phyloP scores from a whole-genome alignment of 441 rosid genomes.

The Corymbia calophylla region DNA sequence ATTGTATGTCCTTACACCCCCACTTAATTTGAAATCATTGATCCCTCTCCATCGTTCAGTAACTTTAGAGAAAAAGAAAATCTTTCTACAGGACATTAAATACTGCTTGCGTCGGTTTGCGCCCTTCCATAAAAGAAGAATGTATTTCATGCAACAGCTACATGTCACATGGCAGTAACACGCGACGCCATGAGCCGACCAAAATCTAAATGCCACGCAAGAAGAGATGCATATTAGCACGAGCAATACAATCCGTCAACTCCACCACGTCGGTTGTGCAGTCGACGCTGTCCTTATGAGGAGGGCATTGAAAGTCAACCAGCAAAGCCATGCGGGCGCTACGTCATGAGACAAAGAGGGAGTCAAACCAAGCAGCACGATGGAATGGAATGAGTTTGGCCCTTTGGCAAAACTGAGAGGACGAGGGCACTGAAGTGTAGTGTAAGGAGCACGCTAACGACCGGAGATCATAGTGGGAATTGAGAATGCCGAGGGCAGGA shows the following conservation, averaged over 20 bases:
- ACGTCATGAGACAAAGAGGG: neutral
- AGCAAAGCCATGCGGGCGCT: neutral
- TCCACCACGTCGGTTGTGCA: fast-evolving
- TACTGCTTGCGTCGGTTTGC: neutral
- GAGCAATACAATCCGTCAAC: neutral
- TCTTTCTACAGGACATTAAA: neutral
- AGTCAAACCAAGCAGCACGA: neutral
- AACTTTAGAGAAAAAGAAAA: neutral
- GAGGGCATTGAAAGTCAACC: neutral
- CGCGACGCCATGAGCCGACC: neutral
- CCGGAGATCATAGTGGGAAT: neutral
- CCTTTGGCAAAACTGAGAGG: neutral
- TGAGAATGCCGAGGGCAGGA: neutral
- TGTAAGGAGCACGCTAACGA: neutral
- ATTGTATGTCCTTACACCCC: neutral
- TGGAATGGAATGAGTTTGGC: neutral
- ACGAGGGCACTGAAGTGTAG: neutral
- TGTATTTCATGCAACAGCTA: neutral
- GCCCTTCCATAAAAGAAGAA: neutral
- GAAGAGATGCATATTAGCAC: neutral
- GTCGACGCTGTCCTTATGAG: neutral
- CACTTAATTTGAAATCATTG: neutral
- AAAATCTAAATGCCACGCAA: neutral
- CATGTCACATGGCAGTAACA: neutral
- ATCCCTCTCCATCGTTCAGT: neutral